phyloP scores from a whole-genome alignment of 1,284 basidiomycete genomes.

The Cutaneotrichosporon sp. region DNA sequence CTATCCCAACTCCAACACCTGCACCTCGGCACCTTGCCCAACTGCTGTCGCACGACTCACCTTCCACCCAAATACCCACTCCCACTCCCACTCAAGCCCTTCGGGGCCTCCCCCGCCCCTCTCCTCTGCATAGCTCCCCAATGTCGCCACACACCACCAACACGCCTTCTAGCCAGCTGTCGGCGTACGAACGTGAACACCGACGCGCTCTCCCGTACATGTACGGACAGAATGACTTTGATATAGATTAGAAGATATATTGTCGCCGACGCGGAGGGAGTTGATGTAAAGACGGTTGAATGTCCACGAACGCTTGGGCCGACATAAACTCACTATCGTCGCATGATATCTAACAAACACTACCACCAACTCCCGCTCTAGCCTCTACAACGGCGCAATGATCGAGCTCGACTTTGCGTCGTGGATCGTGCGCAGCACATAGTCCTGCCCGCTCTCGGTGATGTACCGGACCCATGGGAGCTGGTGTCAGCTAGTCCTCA shows the following conservation, averaged over 20 bases:
- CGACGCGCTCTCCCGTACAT: neutral
- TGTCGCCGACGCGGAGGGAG: neutral
- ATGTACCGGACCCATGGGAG: conserved; percentile 57
- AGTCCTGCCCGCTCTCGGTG: conserved; percentile 94
- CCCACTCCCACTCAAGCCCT: neutral
- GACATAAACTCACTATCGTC: neutral
- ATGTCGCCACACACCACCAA: neutral
- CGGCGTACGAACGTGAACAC: conserved; percentile 2
- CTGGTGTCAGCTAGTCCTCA: conserved; percentile 54
- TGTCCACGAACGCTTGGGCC: neutral
- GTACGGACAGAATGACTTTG: neutral
- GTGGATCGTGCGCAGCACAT: conserved; percentile 56
- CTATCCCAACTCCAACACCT: neutral
- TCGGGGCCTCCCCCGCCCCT: neutral
- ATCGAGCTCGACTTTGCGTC: conserved; percentile 49
- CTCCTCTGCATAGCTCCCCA: neutral
- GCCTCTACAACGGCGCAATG: conserved; percentile 43
- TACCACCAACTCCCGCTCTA: neutral
- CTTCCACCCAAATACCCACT: neutral
- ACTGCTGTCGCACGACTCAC: neutral
- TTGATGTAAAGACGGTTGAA: neutral
- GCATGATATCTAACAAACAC: conserved; percentile 11
- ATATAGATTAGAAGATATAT: no score
- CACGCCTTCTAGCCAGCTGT: conserved; percentile 6
- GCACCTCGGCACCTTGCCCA: neutral